These are phyloP conservation scores for Adansonia grandidieri DNA, from an alignment of 441 rosid genomes.

Conservation along the genomic window DNA sequence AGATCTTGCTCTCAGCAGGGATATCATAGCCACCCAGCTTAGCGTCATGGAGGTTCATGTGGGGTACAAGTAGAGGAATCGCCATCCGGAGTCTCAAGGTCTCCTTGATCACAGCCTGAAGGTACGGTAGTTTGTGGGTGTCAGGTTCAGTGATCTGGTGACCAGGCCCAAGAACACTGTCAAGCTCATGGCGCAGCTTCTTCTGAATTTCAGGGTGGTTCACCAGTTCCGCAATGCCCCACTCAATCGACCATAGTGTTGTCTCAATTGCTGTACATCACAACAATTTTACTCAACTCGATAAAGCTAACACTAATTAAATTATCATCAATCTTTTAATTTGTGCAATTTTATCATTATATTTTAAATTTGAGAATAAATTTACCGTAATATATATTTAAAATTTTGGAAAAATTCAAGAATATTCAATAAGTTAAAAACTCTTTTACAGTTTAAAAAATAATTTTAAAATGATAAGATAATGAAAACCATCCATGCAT, in stretches of 20 bases:
- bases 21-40: conserved; percentile 81
- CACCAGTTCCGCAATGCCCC: conserved; percentile 95
- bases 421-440: too few relatives aligned
- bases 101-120: conserved; percentile 88
- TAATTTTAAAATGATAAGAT: too few relatives aligned
- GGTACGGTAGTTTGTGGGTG: conserved; percentile 69
- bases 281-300: neutral
- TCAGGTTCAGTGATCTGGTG: conserved; percentile 90
- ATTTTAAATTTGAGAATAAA: too few relatives aligned
- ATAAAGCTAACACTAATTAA: too few relatives aligned
- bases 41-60: conserved; percentile 95
- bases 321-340: too few relatives aligned
- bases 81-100: conserved; percentile 93
- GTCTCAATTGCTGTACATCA: conserved; percentile 81
- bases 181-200: conserved; percentile 74
- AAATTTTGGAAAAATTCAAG: too few relatives aligned
- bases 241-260: conserved; percentile 88
- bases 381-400: too few relatives aligned
- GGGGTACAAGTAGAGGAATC: conserved; percentile 93
- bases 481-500: too few relatives aligned
- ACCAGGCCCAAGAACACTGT: conserved; percentile 67
- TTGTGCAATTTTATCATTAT: too few relatives aligned
- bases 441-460: too few relatives aligned
- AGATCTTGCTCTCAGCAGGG: conserved; percentile 92
- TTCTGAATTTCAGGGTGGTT: conserved; percentile 83